Base-by-base conservation (phyloP, 768 basidiomycete genomes). In the Phlebiopsis flavidoalba region DNA sequence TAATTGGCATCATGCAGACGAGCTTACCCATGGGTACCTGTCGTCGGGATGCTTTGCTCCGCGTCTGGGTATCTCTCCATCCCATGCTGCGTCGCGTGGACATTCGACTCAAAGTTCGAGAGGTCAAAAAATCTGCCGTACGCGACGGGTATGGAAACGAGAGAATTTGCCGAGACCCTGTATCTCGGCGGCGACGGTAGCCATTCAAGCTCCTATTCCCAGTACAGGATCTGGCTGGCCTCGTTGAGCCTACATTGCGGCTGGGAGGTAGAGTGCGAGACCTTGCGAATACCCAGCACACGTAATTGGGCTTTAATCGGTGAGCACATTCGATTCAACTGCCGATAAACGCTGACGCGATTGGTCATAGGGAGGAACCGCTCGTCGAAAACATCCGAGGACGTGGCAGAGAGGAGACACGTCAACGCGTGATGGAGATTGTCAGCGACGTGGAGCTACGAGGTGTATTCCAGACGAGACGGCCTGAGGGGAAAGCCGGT, bases 1-100 rank as follows among this genome's bases (percentile, higher is more conserved):
- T 98, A 60, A 89, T 98, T 53, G 94, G 91, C 98, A 98, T 74
- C 96, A 98, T 72, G 90, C 95, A 0, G 96, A 98, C 74, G 96
- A 98, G 66, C 78, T 98, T 17, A 95, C 95, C 96, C 96, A 0
- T 98, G 95, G 95, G 72, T 94, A 0, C 93, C 96, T 0, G 80
- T 97, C 1, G 75, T 97, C 5, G 83, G 94, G 0, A 85, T 88
- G 0, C 64, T 87, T 14, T 74, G 80, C 36, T 66, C 70, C 3
- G 83, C 86, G 0, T 82, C 85, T 0, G 91, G 89, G 5, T 91
- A 90, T 66, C 72, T 93, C 48, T 88, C 82, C 5, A 93, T 98
- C 58, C 96, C 96, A 0, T 98, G 96, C 70, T 98, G 95, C 73
- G n/a, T n/a, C n/a, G 76, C 89, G n/a, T 89, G 90, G 88, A 70